phyloP scores from a whole-genome alignment of 192 early-diverging fungal genomes.

The Coemansia sp. region DNA sequence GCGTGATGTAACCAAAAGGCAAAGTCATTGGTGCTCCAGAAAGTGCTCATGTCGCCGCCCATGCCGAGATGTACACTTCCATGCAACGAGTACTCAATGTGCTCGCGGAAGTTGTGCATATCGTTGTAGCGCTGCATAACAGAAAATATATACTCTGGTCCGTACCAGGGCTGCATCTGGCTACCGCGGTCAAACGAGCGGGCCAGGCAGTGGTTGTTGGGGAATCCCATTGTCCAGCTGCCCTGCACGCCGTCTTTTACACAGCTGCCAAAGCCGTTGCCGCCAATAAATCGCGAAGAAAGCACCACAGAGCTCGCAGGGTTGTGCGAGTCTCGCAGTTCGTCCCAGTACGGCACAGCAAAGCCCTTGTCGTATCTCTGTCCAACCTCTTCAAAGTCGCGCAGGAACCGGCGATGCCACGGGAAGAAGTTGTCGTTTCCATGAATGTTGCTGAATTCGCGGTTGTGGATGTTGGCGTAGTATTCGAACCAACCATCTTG shows the following conservation, averaged over 20 bases:
- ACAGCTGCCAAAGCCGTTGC: conserved; percentile 49
- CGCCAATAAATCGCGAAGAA: conserved; percentile 29
- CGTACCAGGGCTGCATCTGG: conserved; percentile 49
- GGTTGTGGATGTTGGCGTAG: conserved; percentile 46
- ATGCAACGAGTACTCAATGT: conserved; percentile 52
- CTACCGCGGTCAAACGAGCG: conserved; percentile 34
- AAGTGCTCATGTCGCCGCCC: conserved; percentile 55
- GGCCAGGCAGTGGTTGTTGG: conserved; percentile 42
- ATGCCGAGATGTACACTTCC: conserved; percentile 55
- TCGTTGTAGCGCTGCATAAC: conserved; percentile 45
- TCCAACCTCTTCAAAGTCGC: conserved; percentile 54
- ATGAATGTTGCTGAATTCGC: conserved; percentile 51
- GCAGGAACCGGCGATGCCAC: conserved; percentile 58
- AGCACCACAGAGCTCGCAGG: conserved; percentile 49
- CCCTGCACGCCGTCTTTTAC: conserved; percentile 39
- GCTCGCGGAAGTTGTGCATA: conserved; percentile 51
- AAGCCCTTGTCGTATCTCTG: conserved; percentile 52
- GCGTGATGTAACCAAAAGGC: conserved; percentile 66
- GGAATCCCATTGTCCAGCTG: conserved; percentile 43
- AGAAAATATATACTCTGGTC: conserved; percentile 49
- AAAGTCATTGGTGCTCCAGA: conserved; percentile 59
- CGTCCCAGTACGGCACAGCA: conserved; percentile 63
- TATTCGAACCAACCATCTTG: conserved; percentile 48
- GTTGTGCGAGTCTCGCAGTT: conserved; percentile 54
- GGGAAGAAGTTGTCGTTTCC: conserved; percentile 57